Percentiles rank a stretch among this genome's conserved stretches.
These are phyloP conservation scores for Erodium maritimum DNA, from an alignment of 345 rosid genomes.

Conservation along the genomic window DNA sequence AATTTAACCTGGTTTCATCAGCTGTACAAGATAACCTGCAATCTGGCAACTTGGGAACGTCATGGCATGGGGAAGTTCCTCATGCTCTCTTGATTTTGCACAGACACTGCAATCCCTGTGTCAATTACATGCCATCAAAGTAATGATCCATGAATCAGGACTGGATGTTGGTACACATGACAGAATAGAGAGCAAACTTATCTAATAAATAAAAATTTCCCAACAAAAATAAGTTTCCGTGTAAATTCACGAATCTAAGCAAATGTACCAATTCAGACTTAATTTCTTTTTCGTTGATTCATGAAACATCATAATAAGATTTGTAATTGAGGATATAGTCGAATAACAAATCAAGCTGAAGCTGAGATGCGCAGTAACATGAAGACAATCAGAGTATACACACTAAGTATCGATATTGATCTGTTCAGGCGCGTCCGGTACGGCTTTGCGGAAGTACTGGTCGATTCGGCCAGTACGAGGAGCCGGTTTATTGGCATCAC, in stretches of 20 bases:
- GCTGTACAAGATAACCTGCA: neutral
- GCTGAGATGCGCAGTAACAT: neutral
- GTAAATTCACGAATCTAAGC: neutral
- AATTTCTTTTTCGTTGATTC: neutral
- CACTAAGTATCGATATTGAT: slow-evolving; percentile 17
- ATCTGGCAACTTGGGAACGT: neutral
- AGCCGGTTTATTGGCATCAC: slow-evolving; percentile 17
- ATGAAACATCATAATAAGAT: neutral
- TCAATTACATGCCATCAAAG: neutral
- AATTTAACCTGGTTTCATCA: neutral
- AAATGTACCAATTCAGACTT: neutral
- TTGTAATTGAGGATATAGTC: neutral
- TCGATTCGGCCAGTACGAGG: slow-evolving; percentile 64
- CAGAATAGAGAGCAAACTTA: neutral
- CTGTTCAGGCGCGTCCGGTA: slow-evolving; percentile 24
- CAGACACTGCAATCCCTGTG: neutral
- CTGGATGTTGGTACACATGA: neutral
- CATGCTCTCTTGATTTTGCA: neutral
- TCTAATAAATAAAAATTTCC: neutral
- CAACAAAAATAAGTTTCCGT: neutral
- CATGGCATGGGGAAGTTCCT: neutral
- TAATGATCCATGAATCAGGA: neutral
- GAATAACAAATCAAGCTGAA: neutral
- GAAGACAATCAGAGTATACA: neutral
- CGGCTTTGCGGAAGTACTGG: slow-evolving; percentile 41